Evolutionary conservation across 2,329 filamentous ascomycete species (phyloP), one percentile per base, ranked within the genome.

Genomic region (Aspergillus floridensis): DNA sequence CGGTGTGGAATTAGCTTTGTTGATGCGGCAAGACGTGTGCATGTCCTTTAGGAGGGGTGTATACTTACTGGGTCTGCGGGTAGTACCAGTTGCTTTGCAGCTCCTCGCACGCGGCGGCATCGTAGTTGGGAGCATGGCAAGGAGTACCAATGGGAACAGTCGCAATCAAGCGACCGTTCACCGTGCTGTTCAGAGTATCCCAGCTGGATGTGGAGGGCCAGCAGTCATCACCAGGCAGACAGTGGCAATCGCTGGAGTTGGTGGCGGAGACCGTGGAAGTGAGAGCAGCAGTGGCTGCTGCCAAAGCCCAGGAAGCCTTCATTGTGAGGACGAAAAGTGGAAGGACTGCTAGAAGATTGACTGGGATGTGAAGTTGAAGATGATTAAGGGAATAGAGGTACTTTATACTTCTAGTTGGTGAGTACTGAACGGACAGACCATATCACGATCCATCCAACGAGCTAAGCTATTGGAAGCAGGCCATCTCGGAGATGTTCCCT

Each of bases 61-160:
- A 58, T 19, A 16, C 53, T 55, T 65, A 72, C 70, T 72, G 70
- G 24, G 64, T 62, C 32, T 67, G 57, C 0, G 72, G 72, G 31
- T 66, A 63, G 46, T 67, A 69, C 67, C 74, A 73, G 44, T 61
- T 49, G 5, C 54, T 26, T 59, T 63, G 58, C 63, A 70, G 49
- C 6, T 55, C 48, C 2, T 58, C 56, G 57, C 65, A 72, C 21
- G 64, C 63, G 22, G 51, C 59, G 16, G 57, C 64, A 58, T 67
- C 62, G 49, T 71, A 67, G 57, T 52, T 65, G 26, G 71, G 65
- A 31, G 63, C 72, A 57, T 77, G 74, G 60, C 75, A 77, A 26
- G 72, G 70, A 22, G 66, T 69, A 6, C 72, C 76, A 16, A 78
- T 68, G 16, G 76, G 76, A 4, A 76, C 70, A 16, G 76, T 78